phyloP scores from a whole-genome alignment of 2,329 filamentous ascomycete species.

The Hymenoscyphus fraxineus region DNA sequence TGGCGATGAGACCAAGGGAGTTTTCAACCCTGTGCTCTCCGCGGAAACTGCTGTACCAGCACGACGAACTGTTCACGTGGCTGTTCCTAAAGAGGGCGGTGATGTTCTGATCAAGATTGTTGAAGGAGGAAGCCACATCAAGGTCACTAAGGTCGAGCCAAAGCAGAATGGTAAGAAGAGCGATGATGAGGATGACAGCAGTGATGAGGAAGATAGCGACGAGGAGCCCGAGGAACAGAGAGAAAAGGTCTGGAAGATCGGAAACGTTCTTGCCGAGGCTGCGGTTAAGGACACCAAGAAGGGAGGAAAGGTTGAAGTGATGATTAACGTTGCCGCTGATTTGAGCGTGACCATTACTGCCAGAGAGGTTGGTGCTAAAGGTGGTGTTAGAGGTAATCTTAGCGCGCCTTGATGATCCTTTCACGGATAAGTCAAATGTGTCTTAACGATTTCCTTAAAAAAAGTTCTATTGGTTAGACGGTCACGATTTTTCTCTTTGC shows the following conservation, averaged over 20 bases:
- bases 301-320: constrained; percentile 87
- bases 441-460: not conserved
- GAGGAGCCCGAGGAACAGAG: constrained; percentile 85
- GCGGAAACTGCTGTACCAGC: constrained; percentile 88
- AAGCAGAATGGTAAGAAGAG: constrained; percentile 62
- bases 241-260: constrained; percentile 90
- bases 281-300: constrained; percentile 82
- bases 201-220: constrained; percentile 57
- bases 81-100: constrained; percentile 73
- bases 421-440: not conserved
- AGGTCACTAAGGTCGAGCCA: constrained; percentile 82
- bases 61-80: constrained; percentile 76
- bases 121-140: constrained; percentile 87
- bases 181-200: constrained; percentile 51
- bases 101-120: constrained; percentile 84
- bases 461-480: constrained; percentile 2
- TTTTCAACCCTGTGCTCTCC: constrained; percentile 77
- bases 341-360: constrained; percentile 75
- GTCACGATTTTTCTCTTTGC: not conserved
- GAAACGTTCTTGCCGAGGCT: constrained; percentile 77
- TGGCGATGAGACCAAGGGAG: constrained; percentile 55
- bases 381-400: constrained; percentile 34
- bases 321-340: constrained; percentile 80
- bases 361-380: constrained; percentile 67
- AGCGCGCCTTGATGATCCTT: constrained; percentile 25